A percentile compares a stretch with the other conserved stretches of the same genome.
Conservation (phyloP, 805 yeast species). For the Ascoidea asiatica region DNA sequence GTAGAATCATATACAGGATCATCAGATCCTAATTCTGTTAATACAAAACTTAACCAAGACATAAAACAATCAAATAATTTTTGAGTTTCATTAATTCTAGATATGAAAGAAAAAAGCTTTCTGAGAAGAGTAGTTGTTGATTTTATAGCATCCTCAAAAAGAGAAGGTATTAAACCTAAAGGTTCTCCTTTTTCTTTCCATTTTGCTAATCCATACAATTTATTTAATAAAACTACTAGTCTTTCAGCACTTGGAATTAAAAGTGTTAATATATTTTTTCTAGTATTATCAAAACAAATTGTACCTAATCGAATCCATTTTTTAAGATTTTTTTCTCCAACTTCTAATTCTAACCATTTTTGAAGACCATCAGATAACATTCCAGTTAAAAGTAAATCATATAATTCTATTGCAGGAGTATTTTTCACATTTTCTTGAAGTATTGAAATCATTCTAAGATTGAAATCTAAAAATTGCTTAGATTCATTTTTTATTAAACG, state of each 20-base stretch:
- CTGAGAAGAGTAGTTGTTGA: slow-evolving; percentile 16
- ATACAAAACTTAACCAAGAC: slow-evolving; percentile 24
- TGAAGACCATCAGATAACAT: slow-evolving; percentile 28
- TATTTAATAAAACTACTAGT: slow-evolving; percentile 30
- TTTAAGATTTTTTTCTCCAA: slow-evolving; percentile 54
- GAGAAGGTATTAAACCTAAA: neutral
- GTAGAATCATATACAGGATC: slow-evolving; percentile 11
- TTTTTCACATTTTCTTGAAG: slow-evolving; percentile 13
- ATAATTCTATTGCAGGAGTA: slow-evolving; percentile 22
- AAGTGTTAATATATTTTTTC: slow-evolving; percentile 33
- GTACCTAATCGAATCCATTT: slow-evolving; percentile 40
- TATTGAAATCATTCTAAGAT: slow-evolving; percentile 17
- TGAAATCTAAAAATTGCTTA: slow-evolving; percentile 24
- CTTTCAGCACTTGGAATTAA: slow-evolving; percentile 45
- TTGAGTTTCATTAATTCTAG: slow-evolving; percentile 32
- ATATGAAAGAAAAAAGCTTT: slow-evolving; percentile 21
- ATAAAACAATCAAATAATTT: slow-evolving; percentile 28
- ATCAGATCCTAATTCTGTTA: slow-evolving; percentile 15
- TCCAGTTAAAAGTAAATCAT: slow-evolving; percentile 39
- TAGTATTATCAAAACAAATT: slow-evolving; percentile 33
- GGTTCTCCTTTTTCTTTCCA: neutral
- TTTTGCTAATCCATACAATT: slow-evolving; percentile 17
- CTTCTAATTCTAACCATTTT: slow-evolving; percentile 49
- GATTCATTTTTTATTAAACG: slow-evolving; percentile 17
- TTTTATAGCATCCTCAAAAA: slow-evolving; percentile 2